These are phyloP conservation scores for Trichoderma harzianum DNA, from an alignment of 2,329 filamentous ascomycete genomes.

Conservation along the genomic window DNA sequence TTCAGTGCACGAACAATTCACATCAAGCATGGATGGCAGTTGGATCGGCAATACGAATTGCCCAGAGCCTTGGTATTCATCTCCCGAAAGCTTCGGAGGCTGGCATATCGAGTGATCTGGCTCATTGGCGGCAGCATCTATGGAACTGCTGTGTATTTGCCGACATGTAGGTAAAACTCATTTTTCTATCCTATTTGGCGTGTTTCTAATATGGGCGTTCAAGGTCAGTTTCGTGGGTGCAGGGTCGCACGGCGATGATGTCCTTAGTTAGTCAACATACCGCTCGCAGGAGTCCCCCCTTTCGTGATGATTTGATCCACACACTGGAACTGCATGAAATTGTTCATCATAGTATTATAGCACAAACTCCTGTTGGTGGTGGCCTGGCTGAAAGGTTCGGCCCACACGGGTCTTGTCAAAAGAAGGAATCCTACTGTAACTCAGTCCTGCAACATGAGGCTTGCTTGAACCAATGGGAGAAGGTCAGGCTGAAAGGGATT, in stretches of 20 bases:
- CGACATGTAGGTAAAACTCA: neutral
- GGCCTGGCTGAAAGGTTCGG: neutral
- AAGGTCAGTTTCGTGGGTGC: neutral
- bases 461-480: neutral
- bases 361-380: neutral
- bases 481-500: neutral
- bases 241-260: neutral
- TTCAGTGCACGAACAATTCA: neutral
- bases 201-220: neutral
- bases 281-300: neutral
- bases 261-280: neutral
- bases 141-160: conserved; percentile 1
- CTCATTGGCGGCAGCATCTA: neutral
- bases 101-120: neutral
- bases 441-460: neutral
- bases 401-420: neutral
- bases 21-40: conserved; percentile 6
- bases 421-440: neutral
- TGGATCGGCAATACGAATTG: neutral
- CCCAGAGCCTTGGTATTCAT: neutral
- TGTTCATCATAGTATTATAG: neutral
- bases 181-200: accelerated
- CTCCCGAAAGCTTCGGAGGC: neutral
- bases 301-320: neutral
- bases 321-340: neutral